These are phyloP conservation scores for Diutina neorugosa DNA, from an alignment of 1,139 yeast genomes.

Conservation along the genomic window DNA sequence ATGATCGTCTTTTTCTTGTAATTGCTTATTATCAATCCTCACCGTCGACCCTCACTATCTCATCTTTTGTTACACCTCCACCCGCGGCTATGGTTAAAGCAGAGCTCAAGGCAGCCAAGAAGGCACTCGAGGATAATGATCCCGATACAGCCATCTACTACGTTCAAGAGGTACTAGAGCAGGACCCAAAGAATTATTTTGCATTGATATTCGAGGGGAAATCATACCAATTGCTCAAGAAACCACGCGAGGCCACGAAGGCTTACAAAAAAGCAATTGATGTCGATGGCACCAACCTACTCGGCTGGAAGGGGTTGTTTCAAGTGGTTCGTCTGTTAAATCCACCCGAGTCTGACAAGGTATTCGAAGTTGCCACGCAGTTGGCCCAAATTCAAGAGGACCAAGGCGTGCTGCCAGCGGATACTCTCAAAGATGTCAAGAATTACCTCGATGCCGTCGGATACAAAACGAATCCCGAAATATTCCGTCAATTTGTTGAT, in stretches of 20 bases:
- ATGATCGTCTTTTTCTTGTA: background rate
- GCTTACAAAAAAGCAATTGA: slow-evolving; percentile 46
- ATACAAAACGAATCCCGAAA: slow-evolving; percentile 16
- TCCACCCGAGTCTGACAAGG: slow-evolving; percentile 25
- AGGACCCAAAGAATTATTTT: slow-evolving; percentile 47
- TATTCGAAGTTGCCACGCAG: slow-evolving; percentile 32
- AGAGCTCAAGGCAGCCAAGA: slow-evolving; percentile 46
- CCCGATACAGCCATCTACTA: slow-evolving; percentile 45
- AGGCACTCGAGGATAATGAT: slow-evolving; percentile 43
- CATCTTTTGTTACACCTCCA: background rate
- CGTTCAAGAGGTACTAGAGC: slow-evolving; percentile 37
- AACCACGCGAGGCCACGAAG: slow-evolving; percentile 29
- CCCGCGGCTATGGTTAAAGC: slow-evolving; percentile 17
- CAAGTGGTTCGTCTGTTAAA: slow-evolving; percentile 14
- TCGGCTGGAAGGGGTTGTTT: slow-evolving; percentile 78
- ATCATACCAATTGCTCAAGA: slow-evolving; percentile 32
- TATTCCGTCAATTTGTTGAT: slow-evolving; percentile 36
- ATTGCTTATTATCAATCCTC: background rate
- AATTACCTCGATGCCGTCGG: slow-evolving; percentile 28
- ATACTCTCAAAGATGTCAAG: slow-evolving; percentile 34
- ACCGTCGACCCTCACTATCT: background rate
- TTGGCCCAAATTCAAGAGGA: slow-evolving; percentile 16
- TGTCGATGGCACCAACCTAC: slow-evolving; percentile 39
- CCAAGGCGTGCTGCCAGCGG: slow-evolving; percentile 28
- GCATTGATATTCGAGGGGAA: slow-evolving; percentile 59